A percentile compares a stretch with the other conserved stretches of the same genome.
Evolutionary conservation across 2,329 filamentous ascomycete species (phyloP).

Genomic region (Biscogniauxia mediterranea): DNA sequence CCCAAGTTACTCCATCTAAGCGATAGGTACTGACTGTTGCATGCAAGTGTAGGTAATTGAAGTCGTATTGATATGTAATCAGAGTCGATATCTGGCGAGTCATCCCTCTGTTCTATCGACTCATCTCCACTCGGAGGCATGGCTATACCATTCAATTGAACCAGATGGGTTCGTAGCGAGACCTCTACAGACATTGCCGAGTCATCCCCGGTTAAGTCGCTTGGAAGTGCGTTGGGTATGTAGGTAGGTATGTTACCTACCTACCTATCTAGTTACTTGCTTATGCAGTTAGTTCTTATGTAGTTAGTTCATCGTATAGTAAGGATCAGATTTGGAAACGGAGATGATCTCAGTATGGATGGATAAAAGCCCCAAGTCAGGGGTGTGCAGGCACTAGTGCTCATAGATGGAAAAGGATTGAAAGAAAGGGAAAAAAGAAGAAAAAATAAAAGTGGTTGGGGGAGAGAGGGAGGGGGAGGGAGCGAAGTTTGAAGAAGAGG

Average conservation of each 20-base stretch:
- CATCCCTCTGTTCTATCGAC: too few relatives aligned
- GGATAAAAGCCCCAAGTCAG: not conserved
- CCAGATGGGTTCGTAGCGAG: too few relatives aligned
- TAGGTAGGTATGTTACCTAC: too few relatives aligned
- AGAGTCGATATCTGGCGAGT: not conserved
- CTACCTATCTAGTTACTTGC: too few relatives aligned
- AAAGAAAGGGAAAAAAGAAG: too few relatives aligned
- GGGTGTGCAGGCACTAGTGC: not conserved
- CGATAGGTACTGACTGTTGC: not conserved
- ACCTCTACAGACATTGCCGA: not conserved
- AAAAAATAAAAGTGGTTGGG: too few relatives aligned
- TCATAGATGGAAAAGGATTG: not conserved
- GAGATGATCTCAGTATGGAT: not conserved
- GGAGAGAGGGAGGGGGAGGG: constrained; percentile 17
- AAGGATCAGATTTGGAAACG: not conserved
- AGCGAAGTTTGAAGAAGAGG: constrained; percentile 8
- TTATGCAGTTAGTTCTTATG: too few relatives aligned
- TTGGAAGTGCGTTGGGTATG: not conserved
- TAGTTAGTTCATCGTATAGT: not conserved
- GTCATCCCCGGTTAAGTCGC: not conserved
- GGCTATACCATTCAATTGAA: not conserved
- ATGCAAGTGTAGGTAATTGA: too few relatives aligned
- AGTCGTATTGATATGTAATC: not conserved
- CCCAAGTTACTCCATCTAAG: not conserved
- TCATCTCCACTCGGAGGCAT: not conserved